phyloP scores from a whole-genome alignment of 306 rosid species.

The Castanea crenata region DNA sequence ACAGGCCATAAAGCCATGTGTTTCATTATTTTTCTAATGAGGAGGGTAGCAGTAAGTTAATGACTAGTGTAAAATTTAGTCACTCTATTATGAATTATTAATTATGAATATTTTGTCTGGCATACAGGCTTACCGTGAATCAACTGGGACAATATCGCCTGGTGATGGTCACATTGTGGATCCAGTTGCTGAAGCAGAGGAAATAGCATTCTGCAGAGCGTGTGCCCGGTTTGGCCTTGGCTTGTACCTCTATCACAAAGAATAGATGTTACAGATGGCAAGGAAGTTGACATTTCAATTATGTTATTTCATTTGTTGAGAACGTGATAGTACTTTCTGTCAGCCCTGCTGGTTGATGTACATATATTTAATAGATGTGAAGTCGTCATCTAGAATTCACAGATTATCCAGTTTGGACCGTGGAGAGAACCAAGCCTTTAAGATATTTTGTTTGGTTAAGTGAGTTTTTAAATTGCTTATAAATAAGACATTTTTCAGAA shows the following conservation, averaged over 20 bases:
- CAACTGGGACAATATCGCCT: conserved; percentile 81
- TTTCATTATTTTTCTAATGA: too few relatives aligned
- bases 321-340: neutral
- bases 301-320: conserved; percentile 5
- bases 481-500: neutral
- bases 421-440: neutral
- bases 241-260: conserved; percentile 86
- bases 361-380: conserved; percentile 7
- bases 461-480: neutral
- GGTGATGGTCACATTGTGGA: conserved; percentile 45
- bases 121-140: conserved; percentile 85
- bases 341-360: conserved; percentile 17
- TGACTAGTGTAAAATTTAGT: neutral
- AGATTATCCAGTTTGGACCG: neutral
- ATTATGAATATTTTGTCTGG: too few relatives aligned
- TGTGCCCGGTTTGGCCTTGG: conserved; percentile 99
- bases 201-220: conserved; percentile 92
- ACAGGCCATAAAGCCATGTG: neutral
- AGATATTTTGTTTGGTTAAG: neutral
- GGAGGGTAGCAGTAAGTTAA: too few relatives aligned
- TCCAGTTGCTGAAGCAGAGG: conserved; percentile 96
- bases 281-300: neutral
- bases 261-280: conserved; percentile 28
- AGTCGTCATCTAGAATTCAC: neutral
- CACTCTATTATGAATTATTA: neutral